Percentiles rank a stretch among this genome's conserved stretches.
Evolutionary conservation across 106 monocot genomes (phyloP).

Genomic region (Apostasia shenzhenica): DNA sequence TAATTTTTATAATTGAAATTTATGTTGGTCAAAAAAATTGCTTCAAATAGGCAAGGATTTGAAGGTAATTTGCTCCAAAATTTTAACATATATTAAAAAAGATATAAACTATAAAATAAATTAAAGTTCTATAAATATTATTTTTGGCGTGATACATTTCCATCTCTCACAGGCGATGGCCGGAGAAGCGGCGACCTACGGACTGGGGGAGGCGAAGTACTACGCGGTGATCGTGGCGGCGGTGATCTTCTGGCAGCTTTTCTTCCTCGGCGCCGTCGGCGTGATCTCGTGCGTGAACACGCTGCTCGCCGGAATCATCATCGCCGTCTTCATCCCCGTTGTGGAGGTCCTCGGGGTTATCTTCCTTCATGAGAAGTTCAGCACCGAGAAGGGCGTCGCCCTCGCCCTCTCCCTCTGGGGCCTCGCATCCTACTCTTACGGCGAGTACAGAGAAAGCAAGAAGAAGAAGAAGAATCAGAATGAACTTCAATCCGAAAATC

Average conservation of each 20-base stretch:
- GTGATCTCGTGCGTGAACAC: constrained; percentile 18
- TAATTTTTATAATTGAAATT: no score
- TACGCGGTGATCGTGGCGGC: background rate
- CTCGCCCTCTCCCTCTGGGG: constrained; percentile 28
- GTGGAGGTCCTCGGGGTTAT: constrained; percentile 11
- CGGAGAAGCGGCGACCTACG: background rate
- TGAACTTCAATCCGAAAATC: no score
- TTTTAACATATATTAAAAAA: no score
- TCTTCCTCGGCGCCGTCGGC: constrained; percentile 15
- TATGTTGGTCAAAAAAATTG: no score
- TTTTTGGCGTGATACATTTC: no score
- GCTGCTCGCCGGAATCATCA: constrained; percentile 16
- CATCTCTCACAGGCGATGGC: background rate
- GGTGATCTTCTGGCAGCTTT: background rate
- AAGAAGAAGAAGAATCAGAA: constrained; percentile 4
- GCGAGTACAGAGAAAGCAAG: constrained; percentile 13
- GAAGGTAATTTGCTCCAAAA: no score
- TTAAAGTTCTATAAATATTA: no score
- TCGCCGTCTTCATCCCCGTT: constrained; percentile 15
- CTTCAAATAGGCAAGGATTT: no score
- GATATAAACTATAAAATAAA: no score
- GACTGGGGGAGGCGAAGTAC: constrained; percentile 2
- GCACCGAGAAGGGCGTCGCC: constrained; percentile 17
- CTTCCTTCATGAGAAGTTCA: constrained; percentile 20
- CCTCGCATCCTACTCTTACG: constrained; percentile 23